Evolutionary conservation across 176 grass and related monocot genomes (phyloP).

Genomic region (Bolboschoenus planiculmis): DNA sequence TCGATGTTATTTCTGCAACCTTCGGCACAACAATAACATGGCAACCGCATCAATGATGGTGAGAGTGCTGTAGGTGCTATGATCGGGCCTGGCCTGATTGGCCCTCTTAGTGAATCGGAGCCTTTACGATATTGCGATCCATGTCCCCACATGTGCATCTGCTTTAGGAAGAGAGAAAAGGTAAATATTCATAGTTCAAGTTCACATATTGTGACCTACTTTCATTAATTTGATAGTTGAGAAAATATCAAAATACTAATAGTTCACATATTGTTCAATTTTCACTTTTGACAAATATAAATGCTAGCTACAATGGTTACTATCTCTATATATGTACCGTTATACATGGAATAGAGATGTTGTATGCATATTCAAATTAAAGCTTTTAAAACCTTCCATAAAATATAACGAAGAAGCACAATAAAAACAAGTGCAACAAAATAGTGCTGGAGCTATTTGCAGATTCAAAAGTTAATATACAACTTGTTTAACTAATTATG

Average conservation of each 20-base stretch:
- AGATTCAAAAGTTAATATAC: neutral
- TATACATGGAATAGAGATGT: neutral
- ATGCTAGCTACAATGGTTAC: neutral
- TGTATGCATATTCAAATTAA: no score
- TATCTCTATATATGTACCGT: neutral
- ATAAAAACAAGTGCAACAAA: neutral
- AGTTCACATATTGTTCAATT: neutral
- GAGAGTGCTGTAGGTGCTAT: conserved; percentile 22
- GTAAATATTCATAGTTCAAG: neutral
- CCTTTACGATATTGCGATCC: conserved; percentile 84
- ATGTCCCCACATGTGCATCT: conserved; percentile 99
- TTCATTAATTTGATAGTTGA: neutral
- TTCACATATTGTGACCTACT: neutral
- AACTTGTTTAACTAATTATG: neutral
- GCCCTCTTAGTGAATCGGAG: conserved; percentile 47
- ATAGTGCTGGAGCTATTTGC: neutral
- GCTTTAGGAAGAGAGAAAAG: neutral
- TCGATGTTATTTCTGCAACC: conserved; percentile 77
- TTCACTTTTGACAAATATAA: neutral
- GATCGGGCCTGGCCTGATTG: conserved; percentile 16
- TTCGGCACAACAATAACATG: conserved; percentile 89
- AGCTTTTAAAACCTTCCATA: neutral
- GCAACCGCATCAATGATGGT: conserved; percentile 45
- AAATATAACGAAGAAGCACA: neutral
- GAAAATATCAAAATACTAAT: neutral